Base-by-base conservation (phyloP, 2,329 filamentous ascomycete species). In the Westerdykella sp. region DNA sequence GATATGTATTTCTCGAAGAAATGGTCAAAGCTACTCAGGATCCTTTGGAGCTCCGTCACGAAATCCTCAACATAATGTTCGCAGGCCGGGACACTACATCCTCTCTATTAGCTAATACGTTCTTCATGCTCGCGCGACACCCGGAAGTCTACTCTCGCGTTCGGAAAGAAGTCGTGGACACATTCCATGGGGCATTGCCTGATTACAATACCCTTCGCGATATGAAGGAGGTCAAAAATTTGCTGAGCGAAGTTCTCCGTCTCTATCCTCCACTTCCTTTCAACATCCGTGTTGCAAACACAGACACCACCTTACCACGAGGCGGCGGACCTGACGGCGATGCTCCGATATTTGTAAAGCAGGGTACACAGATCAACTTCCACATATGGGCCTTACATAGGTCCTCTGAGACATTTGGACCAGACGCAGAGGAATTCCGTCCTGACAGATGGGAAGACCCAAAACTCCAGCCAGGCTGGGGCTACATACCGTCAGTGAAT, bases 31-130 rank as follows among this genome's bases (percentile, higher is more conserved):
- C 66, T 58, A 36, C 60, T 45, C 58, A 65, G 4, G 67, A 72
- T 41, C 62, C 61, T 1, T 49, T 51, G 13, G 59, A 60, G 41
- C 53, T 73, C 7, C 62, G 65, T 39, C 62, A 59, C 18, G 66
- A 72, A 44, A 53, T 70, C 6, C 57, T 73, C 40, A 71, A 69
- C 53, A 67, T 69, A 44, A 37, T 63, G 14, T 49, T 57, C 12
- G 62, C 56, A 30, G 60, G 57, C 18, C 48, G 60, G 35, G 60
- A 63, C 36, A 63, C 60, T 4, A 63, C 60, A 14, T 57, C 60
- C 6, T 56, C 48, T 34, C 46, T 61, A 12, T 52, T 64, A 0
- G 53, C 45, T n/a, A 60, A 74, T 14, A 55, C 49, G 37, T 56
- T 56, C 38, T 37, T 55, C n/a, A 3, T 9, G 13, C 50, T 65